phyloP scores from a whole-genome alignment of 257 asterid species.

The Knoxia roxburghii region DNA sequence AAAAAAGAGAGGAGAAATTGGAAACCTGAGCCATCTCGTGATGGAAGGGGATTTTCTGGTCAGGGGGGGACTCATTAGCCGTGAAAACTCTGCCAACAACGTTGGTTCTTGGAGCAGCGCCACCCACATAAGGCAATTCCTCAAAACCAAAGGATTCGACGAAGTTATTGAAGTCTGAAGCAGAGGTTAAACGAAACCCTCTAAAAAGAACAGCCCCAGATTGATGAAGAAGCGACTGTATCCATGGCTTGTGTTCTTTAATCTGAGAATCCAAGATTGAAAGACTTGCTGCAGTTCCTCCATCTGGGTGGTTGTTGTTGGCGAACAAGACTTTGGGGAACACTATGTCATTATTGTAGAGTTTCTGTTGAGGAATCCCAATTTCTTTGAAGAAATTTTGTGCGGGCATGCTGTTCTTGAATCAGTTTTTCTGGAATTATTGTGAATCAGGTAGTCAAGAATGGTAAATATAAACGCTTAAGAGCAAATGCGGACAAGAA shows the following conservation, averaged over 20 bases:
- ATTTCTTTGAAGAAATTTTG: slow-evolving; percentile 43
- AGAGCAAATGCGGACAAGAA: not conserved
- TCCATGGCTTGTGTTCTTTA: slow-evolving; percentile 50
- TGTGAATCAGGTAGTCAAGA: not conserved
- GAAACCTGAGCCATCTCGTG: slow-evolving; percentile 83
- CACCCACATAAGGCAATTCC: slow-evolving; percentile 86
- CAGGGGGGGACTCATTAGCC: slow-evolving; percentile 89
- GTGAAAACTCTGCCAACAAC: slow-evolving; percentile 85
- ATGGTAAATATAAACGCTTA: not conserved
- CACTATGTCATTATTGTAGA: slow-evolving; percentile 31
- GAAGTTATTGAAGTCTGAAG: slow-evolving; percentile 70
- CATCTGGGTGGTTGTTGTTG: slow-evolving; percentile 6
- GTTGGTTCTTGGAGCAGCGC: slow-evolving; percentile 77
- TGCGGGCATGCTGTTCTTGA: slow-evolving; percentile 23
- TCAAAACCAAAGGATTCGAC: slow-evolving; percentile 82
- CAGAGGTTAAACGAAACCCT: slow-evolving; percentile 47
- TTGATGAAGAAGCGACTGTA: slow-evolving; percentile 44
- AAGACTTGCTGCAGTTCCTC: not conserved
- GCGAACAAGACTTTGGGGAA: slow-evolving; percentile 53
- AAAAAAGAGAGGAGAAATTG: not conserved
- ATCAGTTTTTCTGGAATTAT: not conserved
- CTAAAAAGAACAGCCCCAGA: slow-evolving; percentile 71
- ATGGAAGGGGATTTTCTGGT: slow-evolving; percentile 74
- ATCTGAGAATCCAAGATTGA: slow-evolving; percentile 35
- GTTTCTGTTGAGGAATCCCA: slow-evolving; percentile 51